These are phyloP conservation scores for Tilletia walkeri DNA, from an alignment of 1,284 basidiomycete genomes.

Conservation along the genomic window DNA sequence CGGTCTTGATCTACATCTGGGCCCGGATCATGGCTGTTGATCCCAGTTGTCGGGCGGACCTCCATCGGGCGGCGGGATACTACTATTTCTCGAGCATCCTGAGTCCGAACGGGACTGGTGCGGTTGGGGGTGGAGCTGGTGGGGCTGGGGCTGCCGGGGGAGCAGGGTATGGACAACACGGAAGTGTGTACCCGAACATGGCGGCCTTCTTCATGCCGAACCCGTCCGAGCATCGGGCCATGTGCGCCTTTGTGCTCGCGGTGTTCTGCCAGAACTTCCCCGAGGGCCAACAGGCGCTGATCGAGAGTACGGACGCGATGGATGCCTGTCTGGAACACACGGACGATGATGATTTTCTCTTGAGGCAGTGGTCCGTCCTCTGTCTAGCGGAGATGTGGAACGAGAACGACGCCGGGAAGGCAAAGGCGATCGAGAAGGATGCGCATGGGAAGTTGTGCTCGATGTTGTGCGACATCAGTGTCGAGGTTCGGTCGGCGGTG, in stretches of 20 bases:
- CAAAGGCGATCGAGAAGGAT: conserved; percentile 74
- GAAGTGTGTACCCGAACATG: background rate
- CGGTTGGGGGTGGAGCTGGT: conserved; percentile 27
- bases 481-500: conserved; percentile 87
- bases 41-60: conserved; percentile 83
- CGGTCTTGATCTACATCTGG: conserved; percentile 99
- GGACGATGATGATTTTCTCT: conserved; percentile 79
- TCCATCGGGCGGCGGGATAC: conserved; percentile 68
- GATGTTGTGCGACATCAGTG: conserved; percentile 80
- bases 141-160: conserved; percentile 58
- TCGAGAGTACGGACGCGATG: conserved; percentile 75
- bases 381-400: conserved; percentile 97
- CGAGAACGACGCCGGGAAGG: conserved; percentile 83
- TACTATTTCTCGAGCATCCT: conserved; percentile 53
- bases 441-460: conserved; percentile 83
- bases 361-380: conserved; percentile 89
- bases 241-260: conserved; percentile 97
- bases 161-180: background rate
- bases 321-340: conserved; percentile 83
- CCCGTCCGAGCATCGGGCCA: conserved; percentile 91
- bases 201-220: conserved; percentile 68
- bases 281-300: conserved; percentile 81
- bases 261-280: conserved; percentile 85
- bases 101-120: conserved; percentile 29
- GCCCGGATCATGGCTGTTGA: conserved; percentile 94